A percentile compares a stretch with the other conserved stretches of the same genome.
Evolutionary conservation across 495 filamentous ascomycete genomes (phyloP).

Genomic region (Aspergillus sclerotiicarbonarius): DNA sequence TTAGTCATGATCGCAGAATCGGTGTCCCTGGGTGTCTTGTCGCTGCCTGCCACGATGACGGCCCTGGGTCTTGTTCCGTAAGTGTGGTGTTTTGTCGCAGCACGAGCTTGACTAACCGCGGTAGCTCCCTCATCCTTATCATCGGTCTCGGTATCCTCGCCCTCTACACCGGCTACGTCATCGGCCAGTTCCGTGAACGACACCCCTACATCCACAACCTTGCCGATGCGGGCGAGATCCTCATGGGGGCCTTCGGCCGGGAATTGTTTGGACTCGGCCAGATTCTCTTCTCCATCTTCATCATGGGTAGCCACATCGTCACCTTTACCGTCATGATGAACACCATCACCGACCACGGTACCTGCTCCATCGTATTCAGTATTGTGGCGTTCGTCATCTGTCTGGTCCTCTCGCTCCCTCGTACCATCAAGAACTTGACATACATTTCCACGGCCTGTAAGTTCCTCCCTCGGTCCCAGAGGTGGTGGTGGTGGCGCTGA

Average conservation of each 20-base stretch:
- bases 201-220: constrained; percentile 67
- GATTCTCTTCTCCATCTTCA: constrained; percentile 69
- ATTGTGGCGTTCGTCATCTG: constrained; percentile 63
- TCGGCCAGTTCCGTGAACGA: constrained; percentile 65
- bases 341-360: constrained; percentile 60
- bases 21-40: constrained; percentile 65
- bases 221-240: constrained; percentile 62
- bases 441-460: constrained; percentile 63
- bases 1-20: constrained; percentile 66
- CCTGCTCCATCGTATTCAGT: constrained; percentile 69
- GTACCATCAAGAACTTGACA: constrained; percentile 60
- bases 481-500: constrained; percentile 27
- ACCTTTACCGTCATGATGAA: constrained; percentile 70
- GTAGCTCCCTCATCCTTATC: constrained; percentile 58
- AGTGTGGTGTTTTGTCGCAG: constrained; percentile 1
- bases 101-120: not conserved
- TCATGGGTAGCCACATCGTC: constrained; percentile 73
- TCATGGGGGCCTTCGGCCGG: constrained; percentile 61
- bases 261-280: constrained; percentile 67
- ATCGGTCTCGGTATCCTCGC: constrained; percentile 63
- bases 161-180: constrained; percentile 73
- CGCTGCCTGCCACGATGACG: constrained; percentile 59
- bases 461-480: constrained; percentile 39
- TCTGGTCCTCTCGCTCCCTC: constrained; percentile 63
- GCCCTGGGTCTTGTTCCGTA: constrained; percentile 58